Conservation (phyloP, 768 basidiomycete species). For the Boletales sp. region DNA sequence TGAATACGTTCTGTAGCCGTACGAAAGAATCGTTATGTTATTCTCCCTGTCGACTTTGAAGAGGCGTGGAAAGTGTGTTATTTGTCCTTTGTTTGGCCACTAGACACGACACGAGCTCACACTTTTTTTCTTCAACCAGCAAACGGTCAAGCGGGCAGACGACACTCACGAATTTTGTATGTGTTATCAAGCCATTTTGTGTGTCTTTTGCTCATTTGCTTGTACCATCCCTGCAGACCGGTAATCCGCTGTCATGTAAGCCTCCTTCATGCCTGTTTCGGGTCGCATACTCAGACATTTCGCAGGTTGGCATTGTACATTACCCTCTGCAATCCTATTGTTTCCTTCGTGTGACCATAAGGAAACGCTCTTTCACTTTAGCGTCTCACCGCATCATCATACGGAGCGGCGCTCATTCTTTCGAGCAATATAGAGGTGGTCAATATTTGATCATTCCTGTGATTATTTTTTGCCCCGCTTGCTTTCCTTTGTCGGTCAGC, state of each 20-base stretch:
- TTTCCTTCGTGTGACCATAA: slow-evolving; percentile 9
- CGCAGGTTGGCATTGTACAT: slow-evolving; percentile 32
- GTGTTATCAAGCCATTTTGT: slow-evolving; percentile 29
- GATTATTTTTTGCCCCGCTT: slow-evolving; percentile 42
- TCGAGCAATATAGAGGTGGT: slow-evolving; percentile 60
- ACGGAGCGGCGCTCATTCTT: slow-evolving; percentile 84
- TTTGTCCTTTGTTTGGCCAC: slow-evolving; percentile 48
- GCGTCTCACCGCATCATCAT: slow-evolving; percentile 55
- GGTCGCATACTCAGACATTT: slow-evolving; percentile 12
- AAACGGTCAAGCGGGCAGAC: slow-evolving; percentile 94
- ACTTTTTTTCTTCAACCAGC: slow-evolving; percentile 49
- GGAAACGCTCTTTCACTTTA: slow-evolving; percentile 77
- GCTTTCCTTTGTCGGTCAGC: slow-evolving; percentile 23
- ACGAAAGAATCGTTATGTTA: slow-evolving; percentile 96
- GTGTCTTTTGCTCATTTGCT: slow-evolving; percentile 4
- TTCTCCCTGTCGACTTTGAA: slow-evolving; percentile 95
- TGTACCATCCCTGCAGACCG: slow-evolving; percentile 33
- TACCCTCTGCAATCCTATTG: slow-evolving; percentile 32
- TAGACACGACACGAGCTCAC: slow-evolving; percentile 31
- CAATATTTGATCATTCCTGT: slow-evolving; percentile 29
- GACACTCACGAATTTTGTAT: slow-evolving; percentile 96
- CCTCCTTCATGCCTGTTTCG: slow-evolving; percentile 26
- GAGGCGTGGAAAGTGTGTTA: slow-evolving; percentile 97
- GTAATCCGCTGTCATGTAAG: slow-evolving; percentile 34
- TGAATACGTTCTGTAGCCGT: slow-evolving; percentile 52